These are phyloP conservation scores for Quercus robur DNA, from an alignment of 306 rosid species.

Conservation along the genomic window DNA sequence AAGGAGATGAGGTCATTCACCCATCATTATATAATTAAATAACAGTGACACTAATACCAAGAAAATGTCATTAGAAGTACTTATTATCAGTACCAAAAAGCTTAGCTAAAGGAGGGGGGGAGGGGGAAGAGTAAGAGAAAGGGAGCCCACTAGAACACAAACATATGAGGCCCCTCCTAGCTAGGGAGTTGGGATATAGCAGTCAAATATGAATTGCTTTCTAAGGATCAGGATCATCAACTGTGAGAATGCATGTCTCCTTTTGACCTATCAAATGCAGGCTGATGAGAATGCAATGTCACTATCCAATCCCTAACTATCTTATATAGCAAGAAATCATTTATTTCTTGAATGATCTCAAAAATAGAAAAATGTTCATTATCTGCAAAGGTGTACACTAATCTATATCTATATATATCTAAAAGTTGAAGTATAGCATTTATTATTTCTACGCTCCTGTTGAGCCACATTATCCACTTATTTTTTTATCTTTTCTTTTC, in stretches of 20 bases:
- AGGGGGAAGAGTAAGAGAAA: neutral
- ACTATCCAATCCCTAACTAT: neutral
- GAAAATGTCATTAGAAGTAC: neutral
- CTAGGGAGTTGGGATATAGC: no score
- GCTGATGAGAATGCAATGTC: neutral
- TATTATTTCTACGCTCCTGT: no score
- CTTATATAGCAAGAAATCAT: neutral
- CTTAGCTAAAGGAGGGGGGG: neutral
- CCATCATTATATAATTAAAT: neutral
- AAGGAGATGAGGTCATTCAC: neutral
- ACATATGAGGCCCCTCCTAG: no score
- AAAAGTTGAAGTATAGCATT: no score
- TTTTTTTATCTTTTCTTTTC: no score
- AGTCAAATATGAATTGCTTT: no score
- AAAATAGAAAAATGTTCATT: neutral
- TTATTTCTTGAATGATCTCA: neutral
- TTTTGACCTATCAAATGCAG: neutral
- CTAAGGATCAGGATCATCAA: no score
- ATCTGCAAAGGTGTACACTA: neutral
- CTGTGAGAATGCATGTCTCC: neutral
- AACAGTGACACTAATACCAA: neutral
- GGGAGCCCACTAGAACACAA: no score
- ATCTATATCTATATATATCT: no score
- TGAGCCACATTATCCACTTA: no score
- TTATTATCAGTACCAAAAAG: no score